Conservation (phyloP, 495 filamentous ascomycete species). For the Astrothelium subdiscretum region DNA sequence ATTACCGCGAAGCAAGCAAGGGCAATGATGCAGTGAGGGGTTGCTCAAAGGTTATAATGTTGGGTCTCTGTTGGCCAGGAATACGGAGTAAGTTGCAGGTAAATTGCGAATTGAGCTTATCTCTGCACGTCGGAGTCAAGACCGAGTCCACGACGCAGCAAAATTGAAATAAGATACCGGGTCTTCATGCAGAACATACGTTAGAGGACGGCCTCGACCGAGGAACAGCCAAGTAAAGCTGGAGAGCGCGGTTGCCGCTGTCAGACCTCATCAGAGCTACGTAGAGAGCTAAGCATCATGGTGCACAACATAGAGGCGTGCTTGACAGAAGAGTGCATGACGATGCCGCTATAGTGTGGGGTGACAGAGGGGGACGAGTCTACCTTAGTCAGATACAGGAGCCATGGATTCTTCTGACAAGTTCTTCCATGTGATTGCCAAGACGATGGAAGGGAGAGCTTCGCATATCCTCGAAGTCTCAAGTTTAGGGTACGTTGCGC, state of each 20-base stretch:
- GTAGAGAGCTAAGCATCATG: neutral
- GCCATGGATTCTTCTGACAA: neutral
- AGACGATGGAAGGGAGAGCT: neutral
- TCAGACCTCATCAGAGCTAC: too few species aligned
- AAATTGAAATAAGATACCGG: neutral
- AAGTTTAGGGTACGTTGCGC: neutral
- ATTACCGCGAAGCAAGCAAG: neutral
- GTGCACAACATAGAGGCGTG: neutral
- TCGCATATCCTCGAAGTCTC: neutral
- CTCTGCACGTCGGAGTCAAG: neutral
- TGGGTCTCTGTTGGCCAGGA: too few species aligned
- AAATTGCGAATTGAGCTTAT: neutral
- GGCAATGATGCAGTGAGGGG: too few species aligned
- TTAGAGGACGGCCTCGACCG: too few species aligned
- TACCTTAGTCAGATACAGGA: neutral
- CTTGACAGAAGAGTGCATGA: neutral
- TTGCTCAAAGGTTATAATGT: too few species aligned
- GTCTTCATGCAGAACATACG: too few species aligned
- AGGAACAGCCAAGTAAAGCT: neutral
- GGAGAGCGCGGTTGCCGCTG: neutral
- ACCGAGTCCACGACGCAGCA: neutral
- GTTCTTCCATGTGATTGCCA: neutral
- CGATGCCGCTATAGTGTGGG: neutral
- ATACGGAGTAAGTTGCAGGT: too few species aligned
- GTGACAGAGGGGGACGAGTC: neutral